Percentiles rank a stretch among this genome's conserved stretches.
phyloP scores from a whole-genome alignment of 2,329 filamentous ascomycete genomes.

The Purpureocillium lavendulum region DNA sequence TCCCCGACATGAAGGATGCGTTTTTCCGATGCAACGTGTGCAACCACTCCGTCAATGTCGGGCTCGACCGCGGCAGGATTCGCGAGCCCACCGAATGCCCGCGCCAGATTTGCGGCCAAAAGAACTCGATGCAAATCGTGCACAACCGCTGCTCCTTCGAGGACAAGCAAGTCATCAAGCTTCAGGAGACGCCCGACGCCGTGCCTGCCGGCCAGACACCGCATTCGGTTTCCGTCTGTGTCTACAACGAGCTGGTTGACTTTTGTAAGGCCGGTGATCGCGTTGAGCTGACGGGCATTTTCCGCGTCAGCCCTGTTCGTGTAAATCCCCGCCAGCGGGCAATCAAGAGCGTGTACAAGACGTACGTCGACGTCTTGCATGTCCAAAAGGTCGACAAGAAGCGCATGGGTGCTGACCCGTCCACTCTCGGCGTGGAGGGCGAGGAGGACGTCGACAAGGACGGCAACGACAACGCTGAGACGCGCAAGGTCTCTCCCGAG shows the following conservation, averaged over 20 bases:
- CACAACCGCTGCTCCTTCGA: conserved; percentile 93
- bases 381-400: conserved; percentile 96
- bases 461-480: conserved; percentile 73
- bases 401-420: conserved; percentile 82
- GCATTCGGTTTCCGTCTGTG: conserved; percentile 91
- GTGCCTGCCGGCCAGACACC: conserved; percentile 95
- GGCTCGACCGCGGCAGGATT: conserved; percentile 93
- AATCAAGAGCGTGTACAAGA: conserved; percentile 95
- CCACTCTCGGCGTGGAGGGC: conserved; percentile 76
- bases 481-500: conserved; percentile 73
- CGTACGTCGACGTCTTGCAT: conserved; percentile 90
- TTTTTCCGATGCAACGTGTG: conserved; percentile 96
- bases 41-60: conserved; percentile 82
- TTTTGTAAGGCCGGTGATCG: conserved; percentile 97
- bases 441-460: conserved; percentile 56
- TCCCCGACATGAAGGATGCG: conserved; percentile 98
- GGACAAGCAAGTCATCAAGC: conserved; percentile 97
- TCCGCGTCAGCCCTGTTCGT: conserved; percentile 87
- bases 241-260: conserved; percentile 95
- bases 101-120: conserved; percentile 68
- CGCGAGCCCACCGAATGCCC: conserved; percentile 88
- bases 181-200: conserved; percentile 93
- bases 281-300: conserved; percentile 92
- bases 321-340: conserved; percentile 89
- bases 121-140: conserved; percentile 96